A percentile compares a stretch with the other conserved stretches of the same genome.
Conservation (phyloP, 352 stramenopile species). For the Plasmopara halstedii region DNA sequence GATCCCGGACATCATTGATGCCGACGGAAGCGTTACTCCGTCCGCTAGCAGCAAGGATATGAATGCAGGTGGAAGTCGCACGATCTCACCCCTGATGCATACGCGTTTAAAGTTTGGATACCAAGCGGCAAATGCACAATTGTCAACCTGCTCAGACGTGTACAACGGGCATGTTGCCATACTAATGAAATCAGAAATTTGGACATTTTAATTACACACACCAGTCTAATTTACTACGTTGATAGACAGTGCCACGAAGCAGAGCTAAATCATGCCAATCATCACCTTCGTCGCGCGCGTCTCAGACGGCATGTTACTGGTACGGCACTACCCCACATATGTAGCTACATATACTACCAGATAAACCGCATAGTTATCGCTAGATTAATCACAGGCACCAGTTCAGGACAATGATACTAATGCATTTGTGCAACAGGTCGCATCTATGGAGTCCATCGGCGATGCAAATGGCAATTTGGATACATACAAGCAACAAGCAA, state of each 20-base stretch:
- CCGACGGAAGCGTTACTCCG: constrained; percentile 40
- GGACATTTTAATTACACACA: not conserved
- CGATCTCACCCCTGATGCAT: constrained; percentile 52
- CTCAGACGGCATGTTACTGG: constrained; percentile 90
- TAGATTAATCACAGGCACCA: not conserved
- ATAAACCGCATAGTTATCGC: not conserved
- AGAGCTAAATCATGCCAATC: constrained; percentile 76
- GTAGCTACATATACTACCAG: not conserved
- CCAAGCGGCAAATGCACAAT: constrained; percentile 73
- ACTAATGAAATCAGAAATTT: constrained; percentile 1
- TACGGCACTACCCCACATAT: constrained; percentile 16
- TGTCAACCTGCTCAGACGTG: constrained; percentile 61
- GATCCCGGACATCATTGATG: constrained; percentile 17
- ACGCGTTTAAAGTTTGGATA: constrained; percentile 51
- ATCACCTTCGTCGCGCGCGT: constrained; percentile 92
- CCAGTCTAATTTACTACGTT: too few species aligned
- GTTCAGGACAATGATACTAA: not conserved
- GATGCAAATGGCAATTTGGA: constrained; percentile 78
- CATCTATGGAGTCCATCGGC: constrained; percentile 89
- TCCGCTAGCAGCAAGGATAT: constrained; percentile 61
- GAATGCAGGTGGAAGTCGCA: constrained; percentile 45
- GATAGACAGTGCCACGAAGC: constrained; percentile 7
- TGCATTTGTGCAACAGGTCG: constrained; percentile 49
- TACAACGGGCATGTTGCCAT: constrained; percentile 28
- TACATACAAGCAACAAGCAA: constrained; percentile 89